Evolutionary conservation across 2,329 filamentous ascomycete genomes (phyloP), one percentile per base, ranked within the genome.

Genomic region (Ascochyta rabiei): DNA sequence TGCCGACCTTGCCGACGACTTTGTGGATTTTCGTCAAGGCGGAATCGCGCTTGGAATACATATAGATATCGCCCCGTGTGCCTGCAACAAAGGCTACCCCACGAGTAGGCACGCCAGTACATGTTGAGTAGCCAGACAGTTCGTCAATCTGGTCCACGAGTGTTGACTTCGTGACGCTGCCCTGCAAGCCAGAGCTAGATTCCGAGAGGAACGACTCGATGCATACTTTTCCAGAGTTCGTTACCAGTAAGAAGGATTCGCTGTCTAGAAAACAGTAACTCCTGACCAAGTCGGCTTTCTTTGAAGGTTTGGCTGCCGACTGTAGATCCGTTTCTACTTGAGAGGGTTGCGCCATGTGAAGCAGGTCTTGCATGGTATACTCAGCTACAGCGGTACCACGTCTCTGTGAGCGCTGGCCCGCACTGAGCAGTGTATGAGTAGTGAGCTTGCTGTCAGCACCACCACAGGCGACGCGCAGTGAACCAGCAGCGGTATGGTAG

Each of bases 381-480:
- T 71, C 64, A 2, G 62, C 48, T 13, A 58, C 30, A 35, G 30
- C 28, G 21, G n/a, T 39, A 37, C 28, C 33, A 18, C 18, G 35
- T 18, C 41, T 39, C 18, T 18, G 30, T 3, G 16, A 21, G 7
- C 16, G 23, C 30, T 53, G 48, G 26, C 33, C 41, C 4, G 48
- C 37, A n/a, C 30, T 48, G 10, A 35, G 35, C 6, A 69, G 39
- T 2, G 56, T 51, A 39, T 66, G 53, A 13, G 60, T 56, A 8
- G 72, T 71, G 38, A 89, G 77, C 28, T 82, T 81, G 15, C 92
- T 89, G 75, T 99, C 95, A 10, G 90, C 89, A n/a, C 91, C 95
- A 12, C 95, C 95, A 2, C 61, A 63, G 21, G 64, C 49, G 8
- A 73, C 56, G 9, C 61, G 53, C 23, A 59, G 53, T 10, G 44